phyloP scores from a whole-genome alignment of 1,284 basidiomycete genomes.

The Trametes pubescens region DNA sequence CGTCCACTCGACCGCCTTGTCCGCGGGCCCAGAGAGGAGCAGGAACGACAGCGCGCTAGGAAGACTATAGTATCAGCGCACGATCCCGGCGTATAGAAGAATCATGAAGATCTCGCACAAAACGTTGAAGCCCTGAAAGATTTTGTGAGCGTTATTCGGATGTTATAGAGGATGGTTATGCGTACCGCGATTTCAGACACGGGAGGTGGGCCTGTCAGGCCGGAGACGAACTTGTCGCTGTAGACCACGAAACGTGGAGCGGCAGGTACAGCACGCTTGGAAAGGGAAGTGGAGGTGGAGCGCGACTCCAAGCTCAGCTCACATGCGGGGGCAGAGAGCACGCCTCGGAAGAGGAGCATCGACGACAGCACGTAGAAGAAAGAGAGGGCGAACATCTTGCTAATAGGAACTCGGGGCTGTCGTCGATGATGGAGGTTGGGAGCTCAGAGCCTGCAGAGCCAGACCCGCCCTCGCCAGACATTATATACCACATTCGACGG shows the following conservation, averaged over 20 bases:
- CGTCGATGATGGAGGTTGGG: constrained; percentile 20
- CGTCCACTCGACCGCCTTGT: constrained; percentile 54
- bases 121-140: constrained; percentile 54
- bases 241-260: constrained; percentile 55
- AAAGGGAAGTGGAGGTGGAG: constrained; percentile 17
- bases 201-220: constrained; percentile 48
- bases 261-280: constrained; percentile 33
- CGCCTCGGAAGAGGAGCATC: constrained; percentile 28
- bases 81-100: neutral
- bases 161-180: neutral
- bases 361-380: constrained; percentile 27
- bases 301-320: constrained; percentile 21
- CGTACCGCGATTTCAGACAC: constrained; percentile 47
- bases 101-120: constrained; percentile 45
- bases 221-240: constrained; percentile 49
- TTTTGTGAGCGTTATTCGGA: neutral
- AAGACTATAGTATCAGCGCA: neutral
- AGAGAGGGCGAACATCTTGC: constrained; percentile 30
- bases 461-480: neutral
- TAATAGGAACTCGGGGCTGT: constrained; percentile 10
- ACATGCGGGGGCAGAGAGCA: constrained; percentile 26
- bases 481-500: constrained; percentile 15
- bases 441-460: constrained; percentile 20
- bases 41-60: constrained; percentile 54
- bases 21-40: constrained; percentile 50